Evolutionary conservation across 148 eudicot genomes (phyloP).

Genomic region (Rhododendron vialii): DNA sequence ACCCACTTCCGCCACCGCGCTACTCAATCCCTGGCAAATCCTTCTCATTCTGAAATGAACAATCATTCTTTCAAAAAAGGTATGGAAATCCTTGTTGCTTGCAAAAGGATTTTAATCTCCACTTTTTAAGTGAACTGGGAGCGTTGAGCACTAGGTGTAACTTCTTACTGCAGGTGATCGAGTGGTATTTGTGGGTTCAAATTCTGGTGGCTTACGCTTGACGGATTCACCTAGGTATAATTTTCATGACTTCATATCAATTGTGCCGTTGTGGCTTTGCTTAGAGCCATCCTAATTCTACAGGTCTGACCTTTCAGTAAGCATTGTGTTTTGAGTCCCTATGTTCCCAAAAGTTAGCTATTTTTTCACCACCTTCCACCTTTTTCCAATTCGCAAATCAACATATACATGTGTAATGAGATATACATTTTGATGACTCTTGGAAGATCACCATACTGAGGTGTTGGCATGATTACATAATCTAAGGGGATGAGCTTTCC

Average conservation of each 20-base stretch:
- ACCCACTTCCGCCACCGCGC: neutral
- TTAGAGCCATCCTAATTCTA: neutral
- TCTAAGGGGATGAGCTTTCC: neutral
- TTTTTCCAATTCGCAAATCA: neutral
- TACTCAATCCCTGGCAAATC: neutral
- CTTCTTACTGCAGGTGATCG: conserved; percentile 48
- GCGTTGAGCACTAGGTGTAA: neutral
- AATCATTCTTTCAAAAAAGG: conserved; percentile 44
- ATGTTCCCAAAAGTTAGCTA: neutral
- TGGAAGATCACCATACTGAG: neutral
- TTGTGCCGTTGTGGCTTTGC: neutral
- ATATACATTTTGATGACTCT: neutral
- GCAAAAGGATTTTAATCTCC: neutral
- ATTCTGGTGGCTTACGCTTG: conserved; percentile 37
- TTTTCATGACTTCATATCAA: neutral
- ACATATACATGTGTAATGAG: neutral
- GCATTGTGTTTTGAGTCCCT: neutral
- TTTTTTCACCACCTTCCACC: neutral
- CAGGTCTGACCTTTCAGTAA: neutral
- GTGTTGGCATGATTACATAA: neutral
- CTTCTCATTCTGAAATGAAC: conserved; percentile 36
- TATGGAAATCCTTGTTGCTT: conserved; percentile 13
- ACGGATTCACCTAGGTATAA: conserved; percentile 42
- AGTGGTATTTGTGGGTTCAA: conserved; percentile 49
- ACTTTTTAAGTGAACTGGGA: neutral